A percentile compares a stretch with the other conserved stretches of the same genome.
These are phyloP conservation scores for Metschnikowia colocasiae DNA, from an alignment of 805 yeast species.

Conservation along the genomic window DNA sequence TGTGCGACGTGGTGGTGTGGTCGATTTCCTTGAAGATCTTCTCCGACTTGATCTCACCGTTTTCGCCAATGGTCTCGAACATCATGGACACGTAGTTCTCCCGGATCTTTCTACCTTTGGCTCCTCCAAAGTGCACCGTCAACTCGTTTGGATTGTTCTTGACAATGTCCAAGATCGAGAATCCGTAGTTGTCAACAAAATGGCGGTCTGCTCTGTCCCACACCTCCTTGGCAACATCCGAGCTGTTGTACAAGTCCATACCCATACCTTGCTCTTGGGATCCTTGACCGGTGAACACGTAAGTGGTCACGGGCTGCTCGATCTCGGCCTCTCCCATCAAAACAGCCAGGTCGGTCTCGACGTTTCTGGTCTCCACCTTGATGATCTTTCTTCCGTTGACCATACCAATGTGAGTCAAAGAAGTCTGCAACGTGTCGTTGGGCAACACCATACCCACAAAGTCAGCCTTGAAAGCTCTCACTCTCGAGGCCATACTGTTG, in stretches of 20 bases:
- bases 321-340: conserved; percentile 96
- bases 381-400: conserved; percentile 97
- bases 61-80: conserved; percentile 88
- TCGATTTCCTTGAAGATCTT: conserved; percentile 92
- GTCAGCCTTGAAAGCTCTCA: conserved; percentile 85
- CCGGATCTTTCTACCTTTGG: conserved; percentile 90
- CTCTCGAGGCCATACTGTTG: conserved; percentile 91
- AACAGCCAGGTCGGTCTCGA: conserved; percentile 72
- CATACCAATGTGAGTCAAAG: conserved; percentile 96
- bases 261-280: conserved; percentile 99
- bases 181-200: conserved; percentile 90
- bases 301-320: conserved; percentile 95
- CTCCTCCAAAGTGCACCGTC: conserved; percentile 97
- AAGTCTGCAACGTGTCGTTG: conserved; percentile 81
- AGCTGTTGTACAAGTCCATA: conserved; percentile 91
- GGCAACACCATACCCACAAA: conserved; percentile 98
- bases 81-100: conserved; percentile 95
- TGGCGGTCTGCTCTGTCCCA: conserved; percentile 98
- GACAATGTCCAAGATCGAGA: conserved; percentile 94
- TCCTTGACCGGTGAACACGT: conserved; percentile 99
- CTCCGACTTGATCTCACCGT: conserved; percentile 82
- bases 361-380: conserved; percentile 84
- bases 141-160: conserved; percentile 92
- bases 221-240: conserved; percentile 88
- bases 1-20: conserved; percentile 74